Evolutionary conservation across 495 filamentous ascomycete species (phyloP).

Genomic region (Oidiodendron maius): DNA sequence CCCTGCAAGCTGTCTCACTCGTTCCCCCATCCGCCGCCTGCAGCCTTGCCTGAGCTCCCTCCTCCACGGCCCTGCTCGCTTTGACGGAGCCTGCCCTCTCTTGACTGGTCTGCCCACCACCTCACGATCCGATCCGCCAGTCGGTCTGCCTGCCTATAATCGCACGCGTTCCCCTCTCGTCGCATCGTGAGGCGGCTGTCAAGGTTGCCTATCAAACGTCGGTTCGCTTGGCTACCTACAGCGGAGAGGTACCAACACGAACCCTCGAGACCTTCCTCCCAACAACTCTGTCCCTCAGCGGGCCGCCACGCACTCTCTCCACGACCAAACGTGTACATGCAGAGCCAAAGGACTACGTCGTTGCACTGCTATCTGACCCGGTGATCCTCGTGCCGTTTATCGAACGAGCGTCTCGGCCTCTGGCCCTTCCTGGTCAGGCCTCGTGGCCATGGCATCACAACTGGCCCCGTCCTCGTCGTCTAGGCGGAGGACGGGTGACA

Average conservation of each 20-base stretch:
- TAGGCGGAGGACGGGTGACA: conserved; percentile 45
- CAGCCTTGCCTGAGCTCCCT: not conserved
- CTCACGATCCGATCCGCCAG: not conserved
- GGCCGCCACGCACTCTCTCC: conserved; percentile 1
- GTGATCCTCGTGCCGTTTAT: conserved; percentile 27
- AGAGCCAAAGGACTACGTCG: conserved; percentile 35
- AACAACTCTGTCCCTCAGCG: too few species aligned
- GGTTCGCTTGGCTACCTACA: too few species aligned
- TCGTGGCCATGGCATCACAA: conserved; percentile 32
- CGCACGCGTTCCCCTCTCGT: too few species aligned
- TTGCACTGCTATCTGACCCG: conserved; percentile 40
- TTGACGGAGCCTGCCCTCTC: conserved; percentile 12
- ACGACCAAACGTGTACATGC: conserved; percentile 30
- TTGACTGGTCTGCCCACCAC: conserved; percentile 8
- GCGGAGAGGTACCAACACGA: too few species aligned
- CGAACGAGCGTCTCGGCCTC: conserved; percentile 6
- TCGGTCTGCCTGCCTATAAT: too few species aligned
- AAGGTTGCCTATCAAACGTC: too few species aligned
- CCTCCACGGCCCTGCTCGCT: not conserved
- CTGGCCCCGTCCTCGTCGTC: conserved; percentile 33
- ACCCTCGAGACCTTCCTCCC: too few species aligned
- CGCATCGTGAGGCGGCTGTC: too few species aligned
- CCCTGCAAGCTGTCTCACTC: not conserved
- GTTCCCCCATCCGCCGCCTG: not conserved
- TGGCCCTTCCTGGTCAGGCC: not conserved